Conservation (phyloP, 2,329 filamentous ascomycete species). For the Neurospora sp. region DNA sequence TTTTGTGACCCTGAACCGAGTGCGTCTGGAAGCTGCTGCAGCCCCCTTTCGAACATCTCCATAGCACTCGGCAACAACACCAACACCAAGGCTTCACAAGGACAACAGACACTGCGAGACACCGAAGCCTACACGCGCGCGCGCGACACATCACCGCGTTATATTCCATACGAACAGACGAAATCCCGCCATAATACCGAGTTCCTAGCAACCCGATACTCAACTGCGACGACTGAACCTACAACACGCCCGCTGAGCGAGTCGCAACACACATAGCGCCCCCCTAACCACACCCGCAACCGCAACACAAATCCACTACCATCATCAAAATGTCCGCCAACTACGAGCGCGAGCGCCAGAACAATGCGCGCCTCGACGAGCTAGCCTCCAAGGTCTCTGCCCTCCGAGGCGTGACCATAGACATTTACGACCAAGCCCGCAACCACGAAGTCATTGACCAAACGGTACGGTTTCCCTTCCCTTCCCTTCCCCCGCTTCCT, state of each 20-base stretch:
- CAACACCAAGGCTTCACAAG: neutral
- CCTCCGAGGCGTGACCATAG: constrained; percentile 84
- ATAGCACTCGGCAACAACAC: neutral
- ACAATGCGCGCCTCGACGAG: constrained; percentile 88
- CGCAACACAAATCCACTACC: neutral
- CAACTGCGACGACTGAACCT: neutral
- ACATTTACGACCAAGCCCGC: constrained; percentile 95
- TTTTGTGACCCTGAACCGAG: neutral
- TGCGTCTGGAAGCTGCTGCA: neutral
- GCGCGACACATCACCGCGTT: neutral
- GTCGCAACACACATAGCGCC: neutral
- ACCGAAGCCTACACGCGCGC: neutral
- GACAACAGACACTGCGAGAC: neutral
- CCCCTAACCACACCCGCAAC: neutral
- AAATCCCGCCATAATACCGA: neutral
- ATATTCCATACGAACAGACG: neutral
- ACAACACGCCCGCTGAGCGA: neutral
- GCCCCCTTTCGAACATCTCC: neutral
- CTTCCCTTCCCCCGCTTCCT: too few species aligned
- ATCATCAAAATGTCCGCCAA: constrained; percentile 54
- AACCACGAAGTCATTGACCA: constrained; percentile 81
- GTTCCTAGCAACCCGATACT: neutral
- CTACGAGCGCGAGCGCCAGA: constrained; percentile 78
- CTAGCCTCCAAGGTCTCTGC: constrained; percentile 85
- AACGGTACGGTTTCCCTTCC: constrained; percentile 47